Conservation (phyloP, 306 rosid genomes). For the Acacia confusa region DNA sequence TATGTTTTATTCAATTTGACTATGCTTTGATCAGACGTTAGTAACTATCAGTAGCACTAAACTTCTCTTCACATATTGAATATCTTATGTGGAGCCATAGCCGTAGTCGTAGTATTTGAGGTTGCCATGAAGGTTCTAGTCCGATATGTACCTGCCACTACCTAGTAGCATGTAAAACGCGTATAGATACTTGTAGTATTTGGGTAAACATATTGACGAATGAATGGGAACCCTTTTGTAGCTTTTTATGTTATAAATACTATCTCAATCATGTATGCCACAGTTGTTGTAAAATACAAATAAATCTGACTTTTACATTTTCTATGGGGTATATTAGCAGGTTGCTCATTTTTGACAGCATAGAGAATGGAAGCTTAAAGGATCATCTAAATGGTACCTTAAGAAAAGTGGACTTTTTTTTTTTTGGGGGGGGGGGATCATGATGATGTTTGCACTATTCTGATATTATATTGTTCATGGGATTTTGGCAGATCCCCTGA, state of each 20-base stretch:
- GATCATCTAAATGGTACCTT: conserved; percentile 82
- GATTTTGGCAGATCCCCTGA: conserved; percentile 70
- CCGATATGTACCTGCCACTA: conserved; percentile 13
- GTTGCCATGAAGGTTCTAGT: not conserved
- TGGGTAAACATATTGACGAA: not conserved
- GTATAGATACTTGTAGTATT: not conserved
- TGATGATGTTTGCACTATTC: conserved; percentile 14
- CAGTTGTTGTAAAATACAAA: not conserved
- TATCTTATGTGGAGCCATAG: not conserved
- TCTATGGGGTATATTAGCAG: conserved; percentile 44
- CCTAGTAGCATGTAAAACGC: not conserved
- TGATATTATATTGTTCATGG: conserved; percentile 32
- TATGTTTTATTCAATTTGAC: not conserved
- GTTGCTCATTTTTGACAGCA: conserved; percentile 69
- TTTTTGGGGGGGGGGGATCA: conserved; percentile 2
- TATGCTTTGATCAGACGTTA: not conserved
- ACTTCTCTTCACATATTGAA: not conserved
- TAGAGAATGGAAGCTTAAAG: conserved; percentile 90
- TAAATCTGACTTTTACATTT: conserved; percentile 15
- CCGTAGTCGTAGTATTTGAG: not conserved
- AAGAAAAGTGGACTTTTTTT: conserved; percentile 1
- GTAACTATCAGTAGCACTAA: not conserved
- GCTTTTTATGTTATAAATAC: not conserved
- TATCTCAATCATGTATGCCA: not conserved
- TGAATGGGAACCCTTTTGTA: not conserved